A percentile compares a stretch with the other conserved stretches of the same genome.
These are phyloP conservation scores for Psilocybe mexicana DNA, from an alignment of 1,284 basidiomycete species.

Conservation along the genomic window DNA sequence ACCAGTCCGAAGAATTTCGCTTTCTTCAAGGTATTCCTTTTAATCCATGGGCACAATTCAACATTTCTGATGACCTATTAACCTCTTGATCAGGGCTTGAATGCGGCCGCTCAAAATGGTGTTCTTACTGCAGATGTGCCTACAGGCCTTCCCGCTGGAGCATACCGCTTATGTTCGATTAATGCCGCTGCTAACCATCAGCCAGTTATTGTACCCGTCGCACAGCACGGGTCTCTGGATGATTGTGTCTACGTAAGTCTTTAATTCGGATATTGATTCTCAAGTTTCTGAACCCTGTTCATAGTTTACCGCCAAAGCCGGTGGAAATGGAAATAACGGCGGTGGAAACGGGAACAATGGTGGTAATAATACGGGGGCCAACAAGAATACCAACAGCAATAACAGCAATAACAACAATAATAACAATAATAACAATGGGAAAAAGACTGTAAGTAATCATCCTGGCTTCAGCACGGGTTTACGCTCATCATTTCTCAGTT, in stretches of 20 bases:
- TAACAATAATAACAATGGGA: background rate
- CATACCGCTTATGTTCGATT: slow-evolving; percentile 62
- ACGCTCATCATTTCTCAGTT: slow-evolving; percentile 18
- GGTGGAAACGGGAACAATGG: slow-evolving; percentile 8
- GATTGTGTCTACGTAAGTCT: slow-evolving; percentile 55
- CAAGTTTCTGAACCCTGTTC: background rate
- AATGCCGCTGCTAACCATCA: slow-evolving; percentile 66
- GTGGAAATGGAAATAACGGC: slow-evolving; percentile 13
- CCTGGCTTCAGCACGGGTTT: too few relatives aligned
- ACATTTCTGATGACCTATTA: background rate
- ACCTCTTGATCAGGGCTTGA: slow-evolving; percentile 41
- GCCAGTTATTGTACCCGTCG: slow-evolving; percentile 62
- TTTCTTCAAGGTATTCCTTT: slow-evolving; percentile 59
- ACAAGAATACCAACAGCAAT: background rate
- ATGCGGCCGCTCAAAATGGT: slow-evolving; percentile 49
- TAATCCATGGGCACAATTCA: background rate
- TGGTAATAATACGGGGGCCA: slow-evolving; percentile 11
- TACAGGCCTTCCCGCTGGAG: slow-evolving; percentile 57
- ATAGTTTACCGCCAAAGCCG: slow-evolving; percentile 9
- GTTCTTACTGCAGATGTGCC: slow-evolving; percentile 53
- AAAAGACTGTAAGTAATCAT: too few relatives aligned
- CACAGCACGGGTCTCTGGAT: slow-evolving; percentile 59
- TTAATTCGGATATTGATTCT: background rate
- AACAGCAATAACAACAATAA: background rate
- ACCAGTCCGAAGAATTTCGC: slow-evolving; percentile 57